phyloP scores from a whole-genome alignment of 208 protist genomes.

The Angomonas desouzai region DNA sequence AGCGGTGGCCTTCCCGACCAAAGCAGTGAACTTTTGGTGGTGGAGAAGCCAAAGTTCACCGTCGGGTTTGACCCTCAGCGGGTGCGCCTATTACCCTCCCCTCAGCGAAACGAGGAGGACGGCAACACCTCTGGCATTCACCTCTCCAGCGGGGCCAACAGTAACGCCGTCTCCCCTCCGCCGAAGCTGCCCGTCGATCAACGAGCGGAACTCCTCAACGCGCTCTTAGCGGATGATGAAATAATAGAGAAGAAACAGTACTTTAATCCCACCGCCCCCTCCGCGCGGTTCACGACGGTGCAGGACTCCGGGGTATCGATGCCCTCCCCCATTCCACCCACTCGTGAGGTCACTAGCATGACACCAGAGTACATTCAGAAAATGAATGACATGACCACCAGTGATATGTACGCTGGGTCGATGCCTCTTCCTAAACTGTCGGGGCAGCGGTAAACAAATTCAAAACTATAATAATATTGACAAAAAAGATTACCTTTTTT shows the following conservation, averaged over 20 bases:
- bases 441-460: not conserved
- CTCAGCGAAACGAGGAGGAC: constrained; percentile 1
- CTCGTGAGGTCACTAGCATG: not conserved
- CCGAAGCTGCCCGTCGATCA: not conserved
- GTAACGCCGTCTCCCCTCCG: not conserved
- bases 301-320: not conserved
- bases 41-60: constrained; percentile 6
- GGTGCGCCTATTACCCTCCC: not conserved
- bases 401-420: not conserved
- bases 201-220: not conserved
- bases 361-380: constrained; percentile 3
- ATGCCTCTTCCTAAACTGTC: constrained; percentile 1
- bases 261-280: constrained; percentile 3
- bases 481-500: too few species aligned
- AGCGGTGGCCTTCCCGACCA: not conserved
- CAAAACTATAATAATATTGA: too few species aligned
- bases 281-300: not conserved
- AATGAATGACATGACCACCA: not conserved
- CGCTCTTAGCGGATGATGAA: not conserved
- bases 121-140: not conserved
- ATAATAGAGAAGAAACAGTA: constrained; percentile 3
- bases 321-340: not conserved
- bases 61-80: not conserved
- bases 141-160: not conserved
- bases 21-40: constrained; percentile 1